These are phyloP conservation scores for Globisporangium megalacanthum DNA, from an alignment of 352 stramenopile genomes.

Conservation along the genomic window DNA sequence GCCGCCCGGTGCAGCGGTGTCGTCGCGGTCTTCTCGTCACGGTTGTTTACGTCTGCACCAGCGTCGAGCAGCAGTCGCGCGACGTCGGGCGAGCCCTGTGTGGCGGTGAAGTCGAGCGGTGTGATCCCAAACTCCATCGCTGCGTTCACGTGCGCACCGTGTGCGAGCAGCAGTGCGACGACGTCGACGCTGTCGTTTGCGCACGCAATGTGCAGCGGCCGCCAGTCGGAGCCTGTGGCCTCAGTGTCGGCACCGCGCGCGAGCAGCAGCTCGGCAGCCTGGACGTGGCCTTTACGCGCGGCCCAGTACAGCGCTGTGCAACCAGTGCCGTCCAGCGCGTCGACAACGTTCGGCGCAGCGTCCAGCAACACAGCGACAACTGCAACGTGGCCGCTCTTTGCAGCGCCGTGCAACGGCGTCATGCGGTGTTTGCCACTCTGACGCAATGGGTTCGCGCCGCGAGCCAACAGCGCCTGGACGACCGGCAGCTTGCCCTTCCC, in stretches of 20 bases:
- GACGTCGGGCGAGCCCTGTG: constrained; percentile 10
- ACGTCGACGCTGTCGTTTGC: constrained; percentile 14
- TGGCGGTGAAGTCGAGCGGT: constrained; percentile 8
- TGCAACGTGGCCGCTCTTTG: constrained; percentile 8
- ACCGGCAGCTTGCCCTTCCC: constrained; percentile 8
- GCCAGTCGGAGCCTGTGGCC: constrained; percentile 8
- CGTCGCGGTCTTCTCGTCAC: constrained; percentile 13
- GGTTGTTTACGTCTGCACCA: constrained; percentile 14
- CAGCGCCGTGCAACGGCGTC: constrained; percentile 11
- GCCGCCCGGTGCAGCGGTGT: constrained; percentile 14
- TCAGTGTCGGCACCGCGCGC: constrained; percentile 10
- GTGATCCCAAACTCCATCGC: constrained; percentile 17
- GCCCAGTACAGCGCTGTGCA: constrained; percentile 15
- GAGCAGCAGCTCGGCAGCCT: constrained; percentile 9
- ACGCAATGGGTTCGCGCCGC: constrained; percentile 6
- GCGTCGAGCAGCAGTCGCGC: constrained; percentile 12
- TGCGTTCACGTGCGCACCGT: constrained; percentile 8
- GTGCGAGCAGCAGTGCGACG: constrained; percentile 11
- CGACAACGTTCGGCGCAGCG: not conserved
- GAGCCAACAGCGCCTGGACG: constrained; percentile 9
- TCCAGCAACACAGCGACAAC: constrained; percentile 2
- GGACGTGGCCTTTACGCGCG: constrained; percentile 9
- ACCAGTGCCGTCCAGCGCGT: constrained; percentile 11
- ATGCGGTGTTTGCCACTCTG: constrained; percentile 9
- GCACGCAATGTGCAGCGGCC: constrained; percentile 13